phyloP scores from a whole-genome alignment of 257 asterid species.

The Solanum microdontum region DNA sequence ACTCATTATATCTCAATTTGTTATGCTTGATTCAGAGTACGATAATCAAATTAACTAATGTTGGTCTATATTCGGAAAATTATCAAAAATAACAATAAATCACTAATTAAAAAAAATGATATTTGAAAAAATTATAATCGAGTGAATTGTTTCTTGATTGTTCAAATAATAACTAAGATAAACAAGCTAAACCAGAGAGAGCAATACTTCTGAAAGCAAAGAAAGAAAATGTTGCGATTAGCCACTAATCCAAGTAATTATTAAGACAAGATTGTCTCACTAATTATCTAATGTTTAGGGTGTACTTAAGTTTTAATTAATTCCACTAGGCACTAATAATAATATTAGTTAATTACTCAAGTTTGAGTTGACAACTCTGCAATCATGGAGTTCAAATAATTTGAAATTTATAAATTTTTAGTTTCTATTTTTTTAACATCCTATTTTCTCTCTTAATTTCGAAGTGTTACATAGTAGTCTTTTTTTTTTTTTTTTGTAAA shows the following conservation, averaged over 20 bases:
- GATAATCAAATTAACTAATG: too few relatives aligned
- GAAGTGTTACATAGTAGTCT: neutral
- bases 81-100: too few relatives aligned
- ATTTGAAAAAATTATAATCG: too few relatives aligned
- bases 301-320: neutral
- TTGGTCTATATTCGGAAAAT: too few relatives aligned
- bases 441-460: neutral
- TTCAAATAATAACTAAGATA: neutral
- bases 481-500: too few relatives aligned
- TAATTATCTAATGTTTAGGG: neutral
- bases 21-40: neutral
- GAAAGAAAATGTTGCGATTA: neutral
- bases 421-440: neutral
- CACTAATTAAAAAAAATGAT: too few relatives aligned
- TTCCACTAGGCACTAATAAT: neutral
- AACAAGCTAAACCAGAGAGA: neutral
- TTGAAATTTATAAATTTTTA: neutral
- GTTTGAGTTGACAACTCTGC: neutral
- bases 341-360: neutral
- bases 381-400: neutral
- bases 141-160: neutral
- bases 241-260: neutral
- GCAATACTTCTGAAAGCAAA: neutral
- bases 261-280: neutral
- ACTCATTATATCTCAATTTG: neutral